These are phyloP conservation scores for Croton setiger DNA, from an alignment of 441 rosid genomes.

Conservation along the genomic window DNA sequence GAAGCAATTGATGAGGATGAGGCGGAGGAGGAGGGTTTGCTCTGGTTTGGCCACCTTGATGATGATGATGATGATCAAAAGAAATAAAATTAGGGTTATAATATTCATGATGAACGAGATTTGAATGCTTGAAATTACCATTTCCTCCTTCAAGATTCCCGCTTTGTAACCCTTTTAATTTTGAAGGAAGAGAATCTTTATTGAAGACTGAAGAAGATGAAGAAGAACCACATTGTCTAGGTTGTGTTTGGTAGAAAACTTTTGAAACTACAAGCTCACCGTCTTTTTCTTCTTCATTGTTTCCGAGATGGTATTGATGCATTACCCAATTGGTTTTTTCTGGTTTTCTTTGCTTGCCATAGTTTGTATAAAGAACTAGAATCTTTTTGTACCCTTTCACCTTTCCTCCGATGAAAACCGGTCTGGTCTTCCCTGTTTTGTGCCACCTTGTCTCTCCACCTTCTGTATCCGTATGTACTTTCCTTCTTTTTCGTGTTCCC, in stretches of 20 bases:
- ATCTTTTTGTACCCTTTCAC: slow-evolving; percentile 86
- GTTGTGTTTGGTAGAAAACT: slow-evolving; percentile 96
- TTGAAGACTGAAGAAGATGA: slow-evolving; percentile 12
- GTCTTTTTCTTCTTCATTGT: slow-evolving; percentile 81
- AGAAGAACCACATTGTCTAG: slow-evolving; percentile 61
- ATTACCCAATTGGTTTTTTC: slow-evolving; percentile 98
- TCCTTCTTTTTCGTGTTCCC: slow-evolving; percentile 87
- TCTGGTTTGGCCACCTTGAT: slow-evolving; percentile 39
- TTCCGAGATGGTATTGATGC: slow-evolving; percentile 95
- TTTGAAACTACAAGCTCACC: slow-evolving; percentile 88
- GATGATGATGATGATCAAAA: slow-evolving; percentile 23
- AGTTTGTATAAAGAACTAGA: slow-evolving; percentile 88
- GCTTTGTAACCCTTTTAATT: slow-evolving; percentile 21
- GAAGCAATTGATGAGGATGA: slow-evolving; percentile 29
- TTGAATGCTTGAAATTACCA: slow-evolving; percentile 25
- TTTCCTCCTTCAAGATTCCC: slow-evolving; percentile 32
- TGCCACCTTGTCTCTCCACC: slow-evolving; percentile 97
- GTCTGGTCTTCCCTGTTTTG: slow-evolving; percentile 94
- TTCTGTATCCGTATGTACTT: slow-evolving; percentile 68
- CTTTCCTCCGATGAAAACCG: slow-evolving; percentile 44
- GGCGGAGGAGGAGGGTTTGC: slow-evolving; percentile 25
- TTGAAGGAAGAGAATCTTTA: slow-evolving; percentile 23
- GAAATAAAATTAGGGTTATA: slow-evolving; percentile 53
- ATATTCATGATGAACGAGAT: slow-evolving; percentile 30
- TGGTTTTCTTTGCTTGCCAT: slow-evolving; percentile 83